These are phyloP conservation scores for Auricularia sp. DNA, from an alignment of 768 basidiomycete species.

Conservation along the genomic window DNA sequence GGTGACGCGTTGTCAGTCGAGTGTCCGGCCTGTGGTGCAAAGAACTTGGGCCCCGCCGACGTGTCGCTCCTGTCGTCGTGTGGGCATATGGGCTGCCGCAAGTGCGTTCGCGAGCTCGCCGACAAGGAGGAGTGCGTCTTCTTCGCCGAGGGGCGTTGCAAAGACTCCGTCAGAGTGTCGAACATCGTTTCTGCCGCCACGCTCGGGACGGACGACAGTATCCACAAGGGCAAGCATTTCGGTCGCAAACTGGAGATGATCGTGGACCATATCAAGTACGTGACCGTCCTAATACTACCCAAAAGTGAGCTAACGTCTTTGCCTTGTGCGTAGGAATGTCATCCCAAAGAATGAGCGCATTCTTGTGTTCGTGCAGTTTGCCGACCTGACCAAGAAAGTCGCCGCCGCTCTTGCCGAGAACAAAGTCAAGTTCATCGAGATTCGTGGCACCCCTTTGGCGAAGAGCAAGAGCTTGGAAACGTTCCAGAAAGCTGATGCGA, in stretches of 20 bases:
- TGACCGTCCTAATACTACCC: constrained; percentile 12
- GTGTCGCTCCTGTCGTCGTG: constrained; percentile 84
- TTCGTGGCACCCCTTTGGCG: constrained; percentile 63
- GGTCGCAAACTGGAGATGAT: constrained; percentile 76
- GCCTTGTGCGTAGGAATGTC: constrained; percentile 35
- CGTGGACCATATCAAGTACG: constrained; percentile 64
- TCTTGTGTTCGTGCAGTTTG: constrained; percentile 93
- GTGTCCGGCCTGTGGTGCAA: constrained; percentile 52
- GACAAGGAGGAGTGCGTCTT: constrained; percentile 76
- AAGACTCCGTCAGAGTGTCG: constrained; percentile 66
- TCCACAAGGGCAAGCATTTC: constrained; percentile 61
- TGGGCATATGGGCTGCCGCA: constrained; percentile 76
- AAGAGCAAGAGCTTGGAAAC: constrained; percentile 76
- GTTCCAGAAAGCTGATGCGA: constrained; percentile 73
- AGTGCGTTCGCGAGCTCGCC: constrained; percentile 63
- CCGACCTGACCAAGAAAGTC: constrained; percentile 85
- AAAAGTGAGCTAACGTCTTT: no score
- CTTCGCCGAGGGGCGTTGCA: constrained; percentile 56
- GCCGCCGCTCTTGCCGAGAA: constrained; percentile 67
- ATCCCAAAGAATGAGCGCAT: constrained; percentile 72
- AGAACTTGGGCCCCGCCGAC: constrained; percentile 50
- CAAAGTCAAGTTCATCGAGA: constrained; percentile 67
- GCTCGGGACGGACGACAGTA: constrained; percentile 69
- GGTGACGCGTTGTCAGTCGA: constrained; percentile 40
- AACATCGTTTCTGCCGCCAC: constrained; percentile 76